Evolutionary conservation across 2,329 filamentous ascomycete species (phyloP).

Genomic region (Chaetomium globosum): DNA sequence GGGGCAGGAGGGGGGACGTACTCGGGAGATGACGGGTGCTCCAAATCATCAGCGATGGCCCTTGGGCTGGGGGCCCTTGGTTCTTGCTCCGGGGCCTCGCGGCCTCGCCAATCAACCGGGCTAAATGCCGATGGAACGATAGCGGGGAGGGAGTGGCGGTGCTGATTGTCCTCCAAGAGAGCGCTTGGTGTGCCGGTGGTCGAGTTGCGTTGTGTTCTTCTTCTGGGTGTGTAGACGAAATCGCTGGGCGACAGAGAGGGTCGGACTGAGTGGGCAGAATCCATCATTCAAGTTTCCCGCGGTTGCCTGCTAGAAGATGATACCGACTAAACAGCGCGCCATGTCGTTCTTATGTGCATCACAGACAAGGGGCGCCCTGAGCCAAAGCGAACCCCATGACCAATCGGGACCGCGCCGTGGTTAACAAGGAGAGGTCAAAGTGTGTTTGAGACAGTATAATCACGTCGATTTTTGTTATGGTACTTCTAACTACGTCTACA

Average conservation of each 20-base stretch:
- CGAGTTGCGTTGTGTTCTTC: neutral
- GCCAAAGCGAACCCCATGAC: neutral
- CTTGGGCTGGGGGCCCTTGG: neutral
- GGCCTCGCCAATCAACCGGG: neutral
- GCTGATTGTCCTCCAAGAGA: neutral
- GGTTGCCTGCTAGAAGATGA: neutral
- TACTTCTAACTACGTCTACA: constrained; percentile 48
- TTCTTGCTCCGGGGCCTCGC: neutral
- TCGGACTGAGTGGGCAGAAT: neutral
- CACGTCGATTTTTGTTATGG: neutral
- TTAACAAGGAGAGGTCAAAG: constrained; percentile 24
- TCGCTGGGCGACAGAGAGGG: neutral
- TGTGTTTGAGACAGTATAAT: constrained; percentile 26
- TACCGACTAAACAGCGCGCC: neutral
- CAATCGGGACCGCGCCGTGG: constrained; percentile 22
- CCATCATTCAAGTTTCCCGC: neutral
- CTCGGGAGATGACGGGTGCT: neutral
- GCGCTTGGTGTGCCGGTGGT: neutral
- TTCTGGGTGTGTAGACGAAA: neutral
- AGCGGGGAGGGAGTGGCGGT: neutral
- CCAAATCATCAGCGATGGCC: neutral
- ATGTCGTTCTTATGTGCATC: neutral
- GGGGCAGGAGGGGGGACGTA: neutral
- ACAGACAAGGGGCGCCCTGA: neutral
- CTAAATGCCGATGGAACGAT: neutral